Percentiles rank a stretch among this genome's conserved stretches.
These are phyloP conservation scores for Sporothrix brasiliensis DNA, from an alignment of 2,329 filamentous ascomycete species.

Conservation along the genomic window DNA sequence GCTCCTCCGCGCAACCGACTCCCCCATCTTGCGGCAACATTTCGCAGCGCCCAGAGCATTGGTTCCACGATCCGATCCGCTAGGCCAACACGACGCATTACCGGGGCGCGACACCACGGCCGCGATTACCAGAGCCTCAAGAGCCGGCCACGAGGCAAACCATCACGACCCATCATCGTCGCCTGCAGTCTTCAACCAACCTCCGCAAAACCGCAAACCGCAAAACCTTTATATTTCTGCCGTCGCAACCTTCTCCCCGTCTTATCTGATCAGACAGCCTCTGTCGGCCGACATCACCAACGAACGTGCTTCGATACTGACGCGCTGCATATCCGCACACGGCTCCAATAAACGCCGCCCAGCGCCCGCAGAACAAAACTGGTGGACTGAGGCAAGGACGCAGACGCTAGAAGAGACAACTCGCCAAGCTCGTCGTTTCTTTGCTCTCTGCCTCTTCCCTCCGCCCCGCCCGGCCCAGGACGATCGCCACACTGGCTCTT, in stretches of 20 bases:
- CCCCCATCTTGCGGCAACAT: neutral
- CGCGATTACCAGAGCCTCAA: neutral
- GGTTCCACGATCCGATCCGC: neutral
- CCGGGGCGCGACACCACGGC: neutral
- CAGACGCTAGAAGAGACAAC: constrained; percentile 9
- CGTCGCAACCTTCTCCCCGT: neutral
- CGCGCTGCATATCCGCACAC: neutral
- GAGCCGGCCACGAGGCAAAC: neutral
- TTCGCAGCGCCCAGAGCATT: neutral
- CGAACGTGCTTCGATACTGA: neutral
- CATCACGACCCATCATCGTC: neutral
- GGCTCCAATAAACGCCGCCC: neutral
- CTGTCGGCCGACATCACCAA: neutral
- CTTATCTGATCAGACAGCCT: neutral
- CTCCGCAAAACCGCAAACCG: too few species aligned
- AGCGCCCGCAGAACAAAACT: neutral
- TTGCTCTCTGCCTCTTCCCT: neutral
- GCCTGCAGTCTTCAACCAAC: neutral
- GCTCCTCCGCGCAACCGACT: constrained; percentile 17
- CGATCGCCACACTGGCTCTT: constrained; percentile 63
- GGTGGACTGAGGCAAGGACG: neutral
- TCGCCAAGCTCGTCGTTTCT: constrained; percentile 18
- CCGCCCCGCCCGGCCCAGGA: neutral
- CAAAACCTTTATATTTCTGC: too few species aligned
- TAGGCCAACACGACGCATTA: neutral